A percentile compares a stretch with the other conserved stretches of the same genome.
These are phyloP conservation scores for Penstemon davidsonii DNA, from an alignment of 257 asterid species.

Conservation along the genomic window DNA sequence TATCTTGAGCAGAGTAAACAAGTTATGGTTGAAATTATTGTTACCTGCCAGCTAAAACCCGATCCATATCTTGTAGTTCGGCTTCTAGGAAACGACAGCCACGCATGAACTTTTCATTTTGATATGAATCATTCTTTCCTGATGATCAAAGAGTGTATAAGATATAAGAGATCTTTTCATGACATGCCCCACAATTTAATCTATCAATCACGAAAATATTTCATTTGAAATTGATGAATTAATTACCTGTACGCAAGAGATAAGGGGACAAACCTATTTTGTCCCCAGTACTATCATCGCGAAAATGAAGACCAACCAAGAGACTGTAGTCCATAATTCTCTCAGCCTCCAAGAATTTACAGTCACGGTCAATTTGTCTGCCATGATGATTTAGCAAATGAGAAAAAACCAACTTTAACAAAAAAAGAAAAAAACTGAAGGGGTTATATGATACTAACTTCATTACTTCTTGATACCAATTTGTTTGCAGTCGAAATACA, in stretches of 20 bases:
- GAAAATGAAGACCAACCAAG: constrained; percentile 92
- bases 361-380: constrained; percentile 90
- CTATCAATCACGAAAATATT: neutral
- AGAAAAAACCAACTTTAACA: constrained; percentile 18
- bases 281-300: constrained; percentile 78
- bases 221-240: neutral
- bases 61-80: constrained; percentile 91
- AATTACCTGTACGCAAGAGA: constrained; percentile 69
- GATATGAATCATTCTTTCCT: constrained; percentile 76
- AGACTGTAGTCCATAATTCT: constrained; percentile 96
- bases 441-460: constrained; percentile 48
- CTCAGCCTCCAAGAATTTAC: constrained; percentile 86
- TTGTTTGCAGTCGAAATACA: constrained; percentile 66
- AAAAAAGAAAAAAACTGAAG: neutral
- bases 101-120: constrained; percentile 86
- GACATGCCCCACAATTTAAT: neutral
- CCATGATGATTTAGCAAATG: constrained; percentile 3
- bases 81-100: constrained; percentile 97
- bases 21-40: constrained; percentile 8
- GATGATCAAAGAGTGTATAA: constrained; percentile 27
- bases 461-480: constrained; percentile 84
- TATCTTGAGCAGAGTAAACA: neutral
- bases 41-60: constrained; percentile 78
- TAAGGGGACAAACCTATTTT: constrained; percentile 93
- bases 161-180: constrained; percentile 23